These are phyloP conservation scores for Cryptococcus sp. DNA, from an alignment of 1,284 basidiomycete genomes.

Conservation along the genomic window DNA sequence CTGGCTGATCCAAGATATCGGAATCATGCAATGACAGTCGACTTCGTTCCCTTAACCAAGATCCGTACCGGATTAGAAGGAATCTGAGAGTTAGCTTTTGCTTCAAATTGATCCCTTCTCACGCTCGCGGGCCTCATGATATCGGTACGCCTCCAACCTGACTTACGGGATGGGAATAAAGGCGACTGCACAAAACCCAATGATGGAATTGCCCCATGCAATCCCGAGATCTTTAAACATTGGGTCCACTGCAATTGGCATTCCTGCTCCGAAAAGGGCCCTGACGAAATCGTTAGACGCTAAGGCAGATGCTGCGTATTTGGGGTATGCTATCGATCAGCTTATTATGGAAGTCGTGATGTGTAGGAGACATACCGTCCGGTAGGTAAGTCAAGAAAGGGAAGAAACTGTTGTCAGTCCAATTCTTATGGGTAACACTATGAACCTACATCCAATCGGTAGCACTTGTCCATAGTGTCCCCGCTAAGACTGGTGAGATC, in stretches of 20 bases:
- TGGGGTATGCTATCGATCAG: slow-evolving; percentile 8
- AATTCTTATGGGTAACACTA: not conserved
- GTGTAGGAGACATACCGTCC: not conserved
- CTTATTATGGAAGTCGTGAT: not conserved
- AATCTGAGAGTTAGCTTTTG: slow-evolving; percentile 1
- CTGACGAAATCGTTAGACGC: slow-evolving; percentile 7
- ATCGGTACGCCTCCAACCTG: not conserved
- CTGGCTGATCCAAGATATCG: not conserved
- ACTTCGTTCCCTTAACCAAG: slow-evolving; percentile 7
- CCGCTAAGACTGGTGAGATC: slow-evolving; percentile 59
- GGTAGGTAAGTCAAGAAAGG: not conserved
- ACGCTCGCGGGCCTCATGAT: not conserved
- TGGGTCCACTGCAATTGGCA: slow-evolving; percentile 11
- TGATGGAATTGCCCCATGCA: slow-evolving; percentile 19
- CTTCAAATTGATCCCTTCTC: not conserved
- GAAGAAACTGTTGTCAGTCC: not conserved
- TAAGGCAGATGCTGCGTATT: slow-evolving; percentile 9
- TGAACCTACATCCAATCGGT: slow-evolving; percentile 4
- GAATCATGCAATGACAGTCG: slow-evolving; percentile 6
- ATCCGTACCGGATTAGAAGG: slow-evolving; percentile 8
- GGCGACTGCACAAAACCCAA: slow-evolving; percentile 12
- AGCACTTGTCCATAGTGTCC: slow-evolving; percentile 16
- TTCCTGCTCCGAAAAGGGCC: slow-evolving; percentile 6
- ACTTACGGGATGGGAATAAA: slow-evolving; percentile 21
- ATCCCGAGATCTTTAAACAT: slow-evolving; percentile 21